phyloP scores from a whole-genome alignment of 495 filamentous ascomycete genomes.

The Aspergillus ostianus region DNA sequence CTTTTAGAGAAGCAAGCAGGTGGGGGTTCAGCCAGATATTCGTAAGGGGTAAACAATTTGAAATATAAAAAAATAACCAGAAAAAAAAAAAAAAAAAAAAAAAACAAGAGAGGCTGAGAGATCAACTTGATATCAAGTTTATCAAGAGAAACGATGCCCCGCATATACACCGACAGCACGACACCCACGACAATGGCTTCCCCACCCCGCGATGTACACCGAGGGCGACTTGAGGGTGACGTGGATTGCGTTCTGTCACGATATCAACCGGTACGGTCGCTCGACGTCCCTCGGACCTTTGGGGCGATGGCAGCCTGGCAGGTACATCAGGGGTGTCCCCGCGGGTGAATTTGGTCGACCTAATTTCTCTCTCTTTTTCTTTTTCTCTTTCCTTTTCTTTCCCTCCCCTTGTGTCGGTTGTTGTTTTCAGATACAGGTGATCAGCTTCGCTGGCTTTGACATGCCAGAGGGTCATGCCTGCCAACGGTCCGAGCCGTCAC shows the following conservation, averaged over 20 bases:
- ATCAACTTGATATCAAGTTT: conserved; percentile 21
- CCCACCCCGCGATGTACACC: conserved; percentile 20
- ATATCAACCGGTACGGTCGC: conserved; percentile 25
- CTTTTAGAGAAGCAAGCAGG: conserved; percentile 16
- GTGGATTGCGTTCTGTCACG: conserved; percentile 26
- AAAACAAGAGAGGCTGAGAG: conserved; percentile 18
- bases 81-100: neutral
- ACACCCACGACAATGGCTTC: conserved; percentile 15
- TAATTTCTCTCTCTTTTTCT: neutral
- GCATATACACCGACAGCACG: conserved; percentile 9
- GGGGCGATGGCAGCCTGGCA: conserved; percentile 25
- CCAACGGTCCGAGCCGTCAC: conserved; percentile 26
- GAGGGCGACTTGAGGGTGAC: conserved; percentile 23
- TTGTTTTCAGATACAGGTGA: conserved; percentile 16
- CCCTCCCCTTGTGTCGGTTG: neutral
- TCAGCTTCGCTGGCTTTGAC: conserved; percentile 18
- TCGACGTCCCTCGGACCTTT: conserved; percentile 21
- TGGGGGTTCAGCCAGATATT: conserved; percentile 17
- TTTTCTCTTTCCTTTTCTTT: neutral
- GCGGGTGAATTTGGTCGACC: conserved; percentile 7
- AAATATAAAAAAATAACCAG: no score
- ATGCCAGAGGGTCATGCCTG: conserved; percentile 17
- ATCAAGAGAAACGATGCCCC: conserved; percentile 23
- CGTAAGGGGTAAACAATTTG: conserved; percentile 5
- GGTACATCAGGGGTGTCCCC: conserved; percentile 18